phyloP scores from a whole-genome alignment of 208 protist genomes.

The Entamoeba moshkovskii region DNA sequence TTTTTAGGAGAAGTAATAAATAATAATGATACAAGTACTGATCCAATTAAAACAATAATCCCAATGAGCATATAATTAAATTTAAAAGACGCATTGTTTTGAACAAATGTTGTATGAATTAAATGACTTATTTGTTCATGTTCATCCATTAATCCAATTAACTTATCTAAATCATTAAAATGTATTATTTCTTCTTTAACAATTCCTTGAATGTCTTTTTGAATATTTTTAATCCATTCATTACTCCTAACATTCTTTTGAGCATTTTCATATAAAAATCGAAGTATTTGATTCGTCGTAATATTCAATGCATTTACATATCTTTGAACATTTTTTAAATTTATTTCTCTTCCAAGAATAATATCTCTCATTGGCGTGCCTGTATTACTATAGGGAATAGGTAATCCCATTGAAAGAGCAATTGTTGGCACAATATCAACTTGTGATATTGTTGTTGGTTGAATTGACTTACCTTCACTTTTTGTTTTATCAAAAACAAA shows the following conservation, averaged over 20 bases:
- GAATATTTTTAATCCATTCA: too few relatives aligned
- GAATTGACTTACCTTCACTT: too few relatives aligned
- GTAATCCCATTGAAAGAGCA: conserved; percentile 61
- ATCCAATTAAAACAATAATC: background rate
- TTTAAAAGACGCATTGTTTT: background rate
- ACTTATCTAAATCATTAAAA: background rate
- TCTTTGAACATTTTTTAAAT: background rate
- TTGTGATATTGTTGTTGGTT: conserved; percentile 50
- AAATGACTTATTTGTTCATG: background rate
- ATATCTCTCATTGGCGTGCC: conserved; percentile 54
- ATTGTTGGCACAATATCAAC: conserved; percentile 76
- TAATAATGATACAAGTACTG: background rate
- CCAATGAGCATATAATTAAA: conserved; percentile 7
- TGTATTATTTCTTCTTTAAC: background rate
- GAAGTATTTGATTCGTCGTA: background rate
- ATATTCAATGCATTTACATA: conserved; percentile 7
- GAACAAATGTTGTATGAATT: background rate
- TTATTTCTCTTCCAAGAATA: background rate
- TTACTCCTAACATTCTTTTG: background rate
- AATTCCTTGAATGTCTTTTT: too few relatives aligned
- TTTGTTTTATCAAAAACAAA: conserved; percentile 36
- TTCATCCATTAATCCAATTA: background rate
- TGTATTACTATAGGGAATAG: conserved; percentile 76
- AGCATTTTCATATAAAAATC: background rate
- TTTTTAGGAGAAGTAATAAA: too few relatives aligned